A percentile compares a stretch with the other conserved stretches of the same genome.
Conservation (phyloP, 129 eudicot genomes). For the Artemisia argyi region DNA sequence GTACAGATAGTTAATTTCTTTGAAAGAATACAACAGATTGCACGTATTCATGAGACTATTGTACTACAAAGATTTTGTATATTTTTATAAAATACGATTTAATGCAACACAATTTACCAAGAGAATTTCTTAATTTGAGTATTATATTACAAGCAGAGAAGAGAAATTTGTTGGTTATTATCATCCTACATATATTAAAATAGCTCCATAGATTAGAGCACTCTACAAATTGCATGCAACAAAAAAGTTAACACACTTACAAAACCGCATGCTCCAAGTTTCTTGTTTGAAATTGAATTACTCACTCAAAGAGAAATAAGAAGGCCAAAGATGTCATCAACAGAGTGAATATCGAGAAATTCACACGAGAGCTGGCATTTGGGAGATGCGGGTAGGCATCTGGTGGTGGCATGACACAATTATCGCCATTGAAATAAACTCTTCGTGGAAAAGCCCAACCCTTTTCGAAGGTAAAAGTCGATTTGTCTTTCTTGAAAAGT, state of each 20-base stretch:
- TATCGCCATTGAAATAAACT: conserved; percentile 89
- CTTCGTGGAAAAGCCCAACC: conserved; percentile 98
- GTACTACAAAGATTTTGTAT: conserved; percentile 22
- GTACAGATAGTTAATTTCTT: conserved; percentile 11
- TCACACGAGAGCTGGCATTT: conserved; percentile 46
- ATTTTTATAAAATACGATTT: conserved; percentile 23
- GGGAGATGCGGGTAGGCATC: conserved; percentile 94
- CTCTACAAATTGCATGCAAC: conserved; percentile 42
- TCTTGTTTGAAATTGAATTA: conserved; percentile 4
- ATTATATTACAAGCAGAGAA: conserved; percentile 24
- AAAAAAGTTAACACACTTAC: conserved; percentile 36
- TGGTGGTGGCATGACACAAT: conserved; percentile 99
- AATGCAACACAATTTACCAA: conserved; percentile 16
- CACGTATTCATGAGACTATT: conserved; percentile 10
- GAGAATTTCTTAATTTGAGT: neutral
- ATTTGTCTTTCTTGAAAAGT: conserved; percentile 69
- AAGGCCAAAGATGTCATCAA: conserved; percentile 37
- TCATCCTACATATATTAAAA: conserved; percentile 7
- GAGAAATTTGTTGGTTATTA: conserved; percentile 13
- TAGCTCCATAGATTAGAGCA: conserved; percentile 29
- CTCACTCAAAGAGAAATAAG: conserved; percentile 40
- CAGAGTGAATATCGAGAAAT: conserved; percentile 43
- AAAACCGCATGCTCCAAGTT: conserved; percentile 24
- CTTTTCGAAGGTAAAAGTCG: conserved; percentile 79
- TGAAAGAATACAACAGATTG: conserved; percentile 20